A percentile compares a stretch with the other conserved stretches of the same genome.
Conservation (phyloP, 768 basidiomycete genomes). For the Suillus luteus region DNA sequence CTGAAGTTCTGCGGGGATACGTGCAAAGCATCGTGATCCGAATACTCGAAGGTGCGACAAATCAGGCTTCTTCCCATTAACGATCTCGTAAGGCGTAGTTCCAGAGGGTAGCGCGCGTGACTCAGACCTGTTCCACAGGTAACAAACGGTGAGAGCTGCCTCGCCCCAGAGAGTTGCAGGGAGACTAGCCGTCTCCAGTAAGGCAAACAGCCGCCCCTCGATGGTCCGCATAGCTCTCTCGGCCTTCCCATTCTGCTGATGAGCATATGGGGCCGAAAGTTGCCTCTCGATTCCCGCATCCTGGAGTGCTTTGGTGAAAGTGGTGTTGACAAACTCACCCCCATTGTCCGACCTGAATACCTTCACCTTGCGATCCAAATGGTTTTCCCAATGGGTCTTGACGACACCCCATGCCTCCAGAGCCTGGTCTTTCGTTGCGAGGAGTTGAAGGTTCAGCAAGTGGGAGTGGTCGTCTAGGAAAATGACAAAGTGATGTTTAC, state of each 20-base stretch:
- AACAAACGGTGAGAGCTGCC: not conserved
- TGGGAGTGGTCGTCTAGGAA: too few relatives aligned
- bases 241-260: not conserved
- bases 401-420: too few relatives aligned
- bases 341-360: too few relatives aligned
- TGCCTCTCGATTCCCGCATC: not conserved
- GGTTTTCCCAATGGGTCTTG: too few relatives aligned
- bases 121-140: not conserved
- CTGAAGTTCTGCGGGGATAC: conserved; percentile 1
- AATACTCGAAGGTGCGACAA: conserved; percentile 25
- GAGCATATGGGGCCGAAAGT: not conserved
- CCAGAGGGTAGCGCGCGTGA: fast-evolving
- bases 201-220: not conserved
- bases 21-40: conserved; percentile 19
- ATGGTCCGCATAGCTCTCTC: not conserved
- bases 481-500: too few relatives aligned
- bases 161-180: not conserved
- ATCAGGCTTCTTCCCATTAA: conserved; percentile 25
- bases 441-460: too few relatives aligned
- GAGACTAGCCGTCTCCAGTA: not conserved
- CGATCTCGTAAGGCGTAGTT: conserved; percentile 24
- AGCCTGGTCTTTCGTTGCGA: too few relatives aligned
- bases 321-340: too few relatives aligned
- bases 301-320: not conserved
- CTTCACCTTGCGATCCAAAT: too few relatives aligned